Base-by-base conservation (phyloP, 1,284 basidiomycete species). In the Leccinum pachyderme region DNA sequence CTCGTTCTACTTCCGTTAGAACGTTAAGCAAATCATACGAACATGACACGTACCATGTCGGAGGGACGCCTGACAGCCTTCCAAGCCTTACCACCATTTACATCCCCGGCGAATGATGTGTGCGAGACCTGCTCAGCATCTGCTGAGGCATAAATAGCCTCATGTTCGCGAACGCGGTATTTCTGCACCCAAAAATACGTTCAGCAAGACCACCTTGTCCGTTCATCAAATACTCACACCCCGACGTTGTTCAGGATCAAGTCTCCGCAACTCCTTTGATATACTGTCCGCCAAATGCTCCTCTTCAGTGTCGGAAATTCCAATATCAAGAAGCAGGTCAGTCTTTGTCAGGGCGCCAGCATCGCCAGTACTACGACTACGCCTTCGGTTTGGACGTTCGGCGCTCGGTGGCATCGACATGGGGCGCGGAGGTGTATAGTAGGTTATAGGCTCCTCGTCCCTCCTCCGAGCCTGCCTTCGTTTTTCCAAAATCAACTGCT, bases 11-110 rank as follows among this genome's bases (percentile, higher is more conserved):
- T 52, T 11, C 5, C 25, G 32, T 58, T 47, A 61, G 53, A 24
- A 4, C 18, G 32, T 37, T 37, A 45, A 24, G 27, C 5, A 15
- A 28, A 44, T 13, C 41, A 52, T 7, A 25, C 6, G 27, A 33
- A 41, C 31, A 47, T 8, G 9, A n/a, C 35, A 73, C 81, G 55
- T 61, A 93, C 93, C 88, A 98, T 95, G 68, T 98, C 94, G 7
- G 93, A 95, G 4, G 95, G 93, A 27, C 94, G 77, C 55, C 92
- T 82, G 43, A 98, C 84, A 29, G 87, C 80, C 65, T 86, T 83
- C 95, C 96, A 98, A 2, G 95, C 94, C 66, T 84, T 88, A 7
- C 91, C 89, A 35, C 76, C 74, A 63, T 93, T 87, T 27, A 94
- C 77, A 69, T 95, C 93, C 15, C 93, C 92, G 41, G 89, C 86